Conservation (phyloP, 768 basidiomycete genomes). For the Daedalea quercina region DNA sequence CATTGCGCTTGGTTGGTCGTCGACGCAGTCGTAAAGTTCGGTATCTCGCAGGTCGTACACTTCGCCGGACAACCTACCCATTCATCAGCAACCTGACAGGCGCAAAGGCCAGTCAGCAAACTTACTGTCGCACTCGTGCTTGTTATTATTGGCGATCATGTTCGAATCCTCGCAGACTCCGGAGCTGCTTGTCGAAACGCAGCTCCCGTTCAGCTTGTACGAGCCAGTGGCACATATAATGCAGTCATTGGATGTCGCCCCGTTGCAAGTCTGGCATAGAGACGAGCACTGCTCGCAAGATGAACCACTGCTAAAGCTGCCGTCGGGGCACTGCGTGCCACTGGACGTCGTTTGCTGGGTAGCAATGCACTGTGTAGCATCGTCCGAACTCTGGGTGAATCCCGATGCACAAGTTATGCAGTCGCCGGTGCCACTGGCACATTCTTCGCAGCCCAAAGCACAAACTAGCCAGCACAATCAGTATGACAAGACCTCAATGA, state of each 20-base stretch:
- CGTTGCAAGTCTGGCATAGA: conserved; percentile 66
- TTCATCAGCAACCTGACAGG: neutral
- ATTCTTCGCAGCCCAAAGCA: conserved; percentile 62
- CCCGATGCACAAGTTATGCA: conserved; percentile 70
- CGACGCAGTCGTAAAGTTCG: conserved; percentile 64
- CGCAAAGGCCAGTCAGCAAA: conserved; percentile 11
- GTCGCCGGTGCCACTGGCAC: conserved; percentile 58
- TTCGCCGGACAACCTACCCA: conserved; percentile 69
- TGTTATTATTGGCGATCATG: conserved; percentile 74
- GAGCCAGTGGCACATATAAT: conserved; percentile 56
- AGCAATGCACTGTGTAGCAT: conserved; percentile 60
- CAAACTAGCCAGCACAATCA: conserved; percentile 42
- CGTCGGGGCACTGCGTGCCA: conserved; percentile 56
- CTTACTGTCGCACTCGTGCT: conserved; percentile 80
- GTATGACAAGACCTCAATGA: neutral
- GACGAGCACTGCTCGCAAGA: conserved; percentile 55
- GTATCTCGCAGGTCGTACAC: conserved; percentile 72
- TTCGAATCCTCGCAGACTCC: conserved; percentile 72
- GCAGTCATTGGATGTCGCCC: conserved; percentile 63
- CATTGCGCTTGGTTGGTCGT: conserved; percentile 63
- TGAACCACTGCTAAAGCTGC: conserved; percentile 53
- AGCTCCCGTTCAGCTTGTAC: conserved; percentile 60
- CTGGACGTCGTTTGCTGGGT: conserved; percentile 40
- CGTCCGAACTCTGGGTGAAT: conserved; percentile 60
- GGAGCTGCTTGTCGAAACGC: conserved; percentile 55